Base-by-base conservation (phyloP, 305 asterid genomes). In the Solanum chacoense region DNA sequence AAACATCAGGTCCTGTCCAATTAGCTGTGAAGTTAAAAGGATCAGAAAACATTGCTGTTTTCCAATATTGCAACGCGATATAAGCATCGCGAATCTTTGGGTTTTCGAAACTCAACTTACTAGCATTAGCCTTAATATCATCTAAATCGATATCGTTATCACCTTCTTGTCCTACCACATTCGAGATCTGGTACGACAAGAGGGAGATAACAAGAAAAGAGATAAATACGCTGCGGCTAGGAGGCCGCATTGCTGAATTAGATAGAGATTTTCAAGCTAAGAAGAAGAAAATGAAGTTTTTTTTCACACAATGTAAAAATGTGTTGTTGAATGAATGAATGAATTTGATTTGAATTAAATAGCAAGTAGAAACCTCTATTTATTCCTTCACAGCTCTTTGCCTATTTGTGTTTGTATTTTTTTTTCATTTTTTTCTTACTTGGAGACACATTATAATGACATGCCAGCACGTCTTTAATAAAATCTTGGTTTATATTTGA, bases 1-100 rank as follows among this genome's bases (percentile, higher is more conserved):
- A 94, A 16, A 94, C 94, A 32, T 91, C 55, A 3, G 95, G 45
- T n/a, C 97, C 97, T 0, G 20, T 87, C 97, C 97, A 94, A 79
- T 93, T 91, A 4, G 83, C 63, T 0, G 97, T 94, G 88, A 91
- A 92, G 85, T 94, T 94, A 29, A 88, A 93, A 5, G 97, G 97
- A 83, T 94, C 95, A 45, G 97, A 93, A 87, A 90, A 89, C 11
- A 94, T 93, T 26, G 93, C 94, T 3, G 32, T 79, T 37, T 93
- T 94, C 97, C 95, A 94, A 32, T 95, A 88, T 22, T 93, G 97
- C 4, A 94, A 86, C 5, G 95, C 95, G 50, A 90, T 89, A 91
- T 93, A 94, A 55, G 97, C 94, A 88, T 87, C 91, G 6, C 89
- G 87, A 72, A 94, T 94, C 26, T 90, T 92, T 1, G 91, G 91